These are phyloP conservation scores for Saitozyma podzolica DNA, from an alignment of 768 basidiomycete genomes.

Conservation along the genomic window DNA sequence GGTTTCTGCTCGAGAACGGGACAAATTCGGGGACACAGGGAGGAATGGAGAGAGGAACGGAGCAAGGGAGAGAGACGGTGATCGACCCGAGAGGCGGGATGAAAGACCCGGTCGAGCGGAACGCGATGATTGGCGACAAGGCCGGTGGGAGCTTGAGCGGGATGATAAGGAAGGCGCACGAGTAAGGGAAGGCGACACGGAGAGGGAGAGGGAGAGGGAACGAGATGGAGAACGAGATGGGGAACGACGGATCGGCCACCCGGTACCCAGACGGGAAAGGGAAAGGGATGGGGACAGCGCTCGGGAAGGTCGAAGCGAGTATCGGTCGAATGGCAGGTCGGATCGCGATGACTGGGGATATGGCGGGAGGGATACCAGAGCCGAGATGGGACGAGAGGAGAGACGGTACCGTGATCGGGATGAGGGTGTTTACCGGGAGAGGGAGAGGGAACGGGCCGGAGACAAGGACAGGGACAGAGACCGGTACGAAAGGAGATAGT, in stretches of 20 bases:
- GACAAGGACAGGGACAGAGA: conserved; percentile 15
- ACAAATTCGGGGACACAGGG: not conserved
- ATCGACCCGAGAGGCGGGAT: conserved; percentile 6
- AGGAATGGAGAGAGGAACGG: conserved; percentile 8
- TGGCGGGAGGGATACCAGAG: not conserved
- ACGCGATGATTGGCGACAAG: conserved; percentile 31
- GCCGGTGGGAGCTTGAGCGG: conserved; percentile 27
- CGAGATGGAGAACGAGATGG: conserved; percentile 1
- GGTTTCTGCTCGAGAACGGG: conserved; percentile 2
- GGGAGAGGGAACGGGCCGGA: conserved; percentile 9
- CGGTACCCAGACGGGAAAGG: not conserved
- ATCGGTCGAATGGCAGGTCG: not conserved
- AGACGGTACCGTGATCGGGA: not conserved
- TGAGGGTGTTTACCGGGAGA: not conserved
- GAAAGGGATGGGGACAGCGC: conserved; percentile 2
- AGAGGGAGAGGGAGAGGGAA: conserved; percentile 1
- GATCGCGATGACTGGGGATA: not conserved
- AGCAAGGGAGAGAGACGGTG: not conserved
- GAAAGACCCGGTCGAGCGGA: conserved; percentile 17
- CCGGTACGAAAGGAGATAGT: conserved; percentile 3
- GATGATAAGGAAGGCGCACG: conserved; percentile 13
- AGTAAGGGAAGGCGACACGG: not conserved
- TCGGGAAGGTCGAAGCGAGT: not conserved
- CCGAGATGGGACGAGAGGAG: not conserved
- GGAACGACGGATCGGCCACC: not conserved